Evolutionary conservation across 306 rosid species (phyloP).

Genomic region (Cajanus cajan): DNA sequence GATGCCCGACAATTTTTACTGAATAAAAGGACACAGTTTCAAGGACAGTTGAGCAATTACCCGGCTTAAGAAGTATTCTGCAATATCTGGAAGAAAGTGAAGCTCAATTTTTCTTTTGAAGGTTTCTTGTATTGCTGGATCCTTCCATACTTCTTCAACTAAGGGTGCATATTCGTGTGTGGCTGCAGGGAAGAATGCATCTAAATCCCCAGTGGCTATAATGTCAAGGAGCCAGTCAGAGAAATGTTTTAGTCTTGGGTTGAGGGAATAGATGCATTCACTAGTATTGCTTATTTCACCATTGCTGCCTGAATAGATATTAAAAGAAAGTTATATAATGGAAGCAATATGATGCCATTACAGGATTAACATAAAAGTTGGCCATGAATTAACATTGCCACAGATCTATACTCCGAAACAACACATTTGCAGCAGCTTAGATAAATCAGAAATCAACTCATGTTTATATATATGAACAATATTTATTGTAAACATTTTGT

Average conservation of each 20-base stretch:
- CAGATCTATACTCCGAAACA: neutral
- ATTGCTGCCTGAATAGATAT: constrained; percentile 56
- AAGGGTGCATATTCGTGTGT: constrained; percentile 98
- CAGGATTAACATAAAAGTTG: neutral
- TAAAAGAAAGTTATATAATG: constrained; percentile 18
- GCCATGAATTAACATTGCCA: neutral
- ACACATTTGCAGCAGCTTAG: constrained; percentile 19
- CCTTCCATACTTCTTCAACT: constrained; percentile 98
- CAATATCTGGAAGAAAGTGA: constrained; percentile 91
- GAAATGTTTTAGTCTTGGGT: constrained; percentile 91
- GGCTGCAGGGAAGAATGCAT: constrained; percentile 98
- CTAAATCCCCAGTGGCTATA: constrained; percentile 97
- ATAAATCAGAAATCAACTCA: neutral
- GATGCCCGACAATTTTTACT: neutral
- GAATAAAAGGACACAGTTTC: neutral
- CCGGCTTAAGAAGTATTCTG: constrained; percentile 90
- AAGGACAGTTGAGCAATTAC: constrained; percentile 39
- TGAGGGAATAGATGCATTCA: constrained; percentile 77
- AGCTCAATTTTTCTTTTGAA: constrained; percentile 87
- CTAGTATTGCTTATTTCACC: constrained; percentile 40
- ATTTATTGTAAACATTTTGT: neutral
- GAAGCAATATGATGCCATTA: constrained; percentile 27
- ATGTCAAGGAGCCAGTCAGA: constrained; percentile 98
- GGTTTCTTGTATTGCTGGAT: constrained; percentile 91
- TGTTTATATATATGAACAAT: neutral